phyloP scores from a whole-genome alignment of 2,329 filamentous ascomycete species.

The Boeremia exigua region DNA sequence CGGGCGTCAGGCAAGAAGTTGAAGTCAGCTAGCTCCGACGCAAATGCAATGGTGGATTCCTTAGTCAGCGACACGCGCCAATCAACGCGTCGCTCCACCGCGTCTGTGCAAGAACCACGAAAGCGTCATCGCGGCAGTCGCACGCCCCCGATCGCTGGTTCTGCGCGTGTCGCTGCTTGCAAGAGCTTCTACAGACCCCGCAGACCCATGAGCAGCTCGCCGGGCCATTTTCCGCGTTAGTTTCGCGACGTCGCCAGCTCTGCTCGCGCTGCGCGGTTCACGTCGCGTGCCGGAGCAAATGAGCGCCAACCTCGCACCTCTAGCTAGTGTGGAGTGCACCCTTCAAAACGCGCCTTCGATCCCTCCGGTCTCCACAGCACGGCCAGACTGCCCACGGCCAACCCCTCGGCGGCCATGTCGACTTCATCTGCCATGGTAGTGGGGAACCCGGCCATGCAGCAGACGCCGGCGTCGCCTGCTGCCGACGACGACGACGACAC shows the following conservation, averaged over 20 bases:
- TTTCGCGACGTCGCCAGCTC: slow-evolving; percentile 4
- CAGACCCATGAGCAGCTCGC: slow-evolving; percentile 2
- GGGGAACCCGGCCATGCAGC: slow-evolving; percentile 33
- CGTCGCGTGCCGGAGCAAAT: slow-evolving; percentile 45
- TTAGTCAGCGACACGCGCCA: slow-evolving; percentile 24
- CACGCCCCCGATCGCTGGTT: slow-evolving; percentile 19
- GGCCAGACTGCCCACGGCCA: slow-evolving; percentile 23
- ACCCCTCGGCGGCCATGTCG: slow-evolving; percentile 41
- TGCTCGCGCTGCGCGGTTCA: slow-evolving; percentile 26
- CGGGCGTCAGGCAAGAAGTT: slow-evolving; percentile 30
- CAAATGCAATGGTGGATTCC: not conserved
- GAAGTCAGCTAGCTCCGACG: slow-evolving; percentile 25
- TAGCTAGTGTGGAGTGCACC: slow-evolving; percentile 20
- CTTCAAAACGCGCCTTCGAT: slow-evolving; percentile 27
- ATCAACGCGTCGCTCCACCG: slow-evolving; percentile 30
- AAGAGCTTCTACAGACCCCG: not conserved
- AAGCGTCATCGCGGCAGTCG: slow-evolving; percentile 14
- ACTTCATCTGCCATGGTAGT: slow-evolving; percentile 33
- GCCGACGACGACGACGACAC: slow-evolving; percentile 35
- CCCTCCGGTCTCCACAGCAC: slow-evolving; percentile 22
- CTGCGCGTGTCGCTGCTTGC: slow-evolving; percentile 26
- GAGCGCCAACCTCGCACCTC: slow-evolving; percentile 43
- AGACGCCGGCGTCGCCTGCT: slow-evolving; percentile 23
- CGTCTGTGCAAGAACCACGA: slow-evolving; percentile 17
- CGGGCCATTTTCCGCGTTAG: slow-evolving; percentile 16